Base-by-base conservation (phyloP, 768 basidiomycete genomes). In the Lepiota subincarnata region DNA sequence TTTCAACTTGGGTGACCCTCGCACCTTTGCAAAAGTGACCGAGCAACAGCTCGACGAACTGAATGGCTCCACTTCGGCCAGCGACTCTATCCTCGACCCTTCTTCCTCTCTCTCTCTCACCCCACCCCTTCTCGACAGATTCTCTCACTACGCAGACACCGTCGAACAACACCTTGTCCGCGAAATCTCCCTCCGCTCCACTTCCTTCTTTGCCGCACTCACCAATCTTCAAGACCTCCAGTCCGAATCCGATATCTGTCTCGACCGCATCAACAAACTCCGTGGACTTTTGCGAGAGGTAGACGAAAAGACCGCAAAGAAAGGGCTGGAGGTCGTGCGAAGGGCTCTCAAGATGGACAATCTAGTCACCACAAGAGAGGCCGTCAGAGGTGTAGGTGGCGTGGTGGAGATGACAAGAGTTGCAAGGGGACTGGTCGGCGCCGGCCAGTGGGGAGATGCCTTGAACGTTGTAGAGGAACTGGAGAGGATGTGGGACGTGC, bases 201-300 rank as follows among this genome's bases (percentile, higher is more conserved):
- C 90, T 0, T 92, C 93, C 1, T 99, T 99, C 79, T 99, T 98
- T 62, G 87, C 95, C 4, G 97, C 97, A 6, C 81, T 99, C 35
- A 82, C 92, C 6, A 99, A 99, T 67, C 76, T 99, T 6, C 90
- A 97, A 62, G 88, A 92, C 57, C 80, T 99, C 10, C 92, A 94
- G 63, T 81, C 88, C 4, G 92, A 97, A 65, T 95, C 93, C 0
- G 81, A 87, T 44, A 79, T 84, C 44, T 95, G 94, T 62, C 76
- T 98, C 5, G 70, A 76, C 40, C 83, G 89, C 42, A 90, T 98
- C 55, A 73, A 79, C 6, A 76, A 82, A 22, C 76, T 98, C 4
- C 88, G 91, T 19, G 64, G 68, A 0, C 78, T 90, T 47, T 76
- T 99, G 11, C 75, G 74, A 39, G 83, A 89, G 19, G 86, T 96